Evolutionary conservation across 306 rosid species (phyloP), one percentile per base, ranked within the genome.

Genomic region (Sicyos edulis): DNA sequence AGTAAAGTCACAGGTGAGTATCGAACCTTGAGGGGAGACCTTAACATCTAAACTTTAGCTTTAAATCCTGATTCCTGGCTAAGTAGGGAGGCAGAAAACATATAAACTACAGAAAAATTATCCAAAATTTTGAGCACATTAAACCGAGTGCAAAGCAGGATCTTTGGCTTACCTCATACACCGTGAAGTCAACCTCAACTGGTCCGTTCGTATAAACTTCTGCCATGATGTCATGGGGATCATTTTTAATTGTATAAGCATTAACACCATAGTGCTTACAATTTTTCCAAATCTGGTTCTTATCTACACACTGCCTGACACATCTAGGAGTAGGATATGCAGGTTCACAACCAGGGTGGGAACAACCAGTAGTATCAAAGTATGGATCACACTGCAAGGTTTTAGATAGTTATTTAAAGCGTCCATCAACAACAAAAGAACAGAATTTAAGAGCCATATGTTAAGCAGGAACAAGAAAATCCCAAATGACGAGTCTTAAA

Each of bases 311-410:
- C 78, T 93, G 85, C 60, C 60, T 84, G 22, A 81, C 83, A 45
- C 98, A 90, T 84, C 73, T 90, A 16, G 97, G 98, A 59, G 98
- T 93, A 19, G 72, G 71, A 82, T 78, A 93, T 56, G 45, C 89
- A 55, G 98, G 97, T 81, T 90, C 98, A 75, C 98, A 93, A 67
- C 97, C 97, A 81, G 98, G 98, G 79, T 93, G 98, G 54, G 98
- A 85, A 79, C 98, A 93, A 58, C 97, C 98, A 71, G 54, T 83
- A 76, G 82, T 71, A 81, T 93, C 98, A 54, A 93, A 90, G 82
- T 93, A 93, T 59, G 98, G 98, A 81, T 90, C 96, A 81, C 98
- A 93, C 98, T 93, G 86, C 61, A 74, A 68, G 72, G 53, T 68
- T 2, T 13, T 22, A 68, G 21, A 68, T 13, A 49, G 57, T 44